These are phyloP conservation scores for Dothistroma pini DNA, from an alignment of 2,329 filamentous ascomycete genomes.

Conservation along the genomic window DNA sequence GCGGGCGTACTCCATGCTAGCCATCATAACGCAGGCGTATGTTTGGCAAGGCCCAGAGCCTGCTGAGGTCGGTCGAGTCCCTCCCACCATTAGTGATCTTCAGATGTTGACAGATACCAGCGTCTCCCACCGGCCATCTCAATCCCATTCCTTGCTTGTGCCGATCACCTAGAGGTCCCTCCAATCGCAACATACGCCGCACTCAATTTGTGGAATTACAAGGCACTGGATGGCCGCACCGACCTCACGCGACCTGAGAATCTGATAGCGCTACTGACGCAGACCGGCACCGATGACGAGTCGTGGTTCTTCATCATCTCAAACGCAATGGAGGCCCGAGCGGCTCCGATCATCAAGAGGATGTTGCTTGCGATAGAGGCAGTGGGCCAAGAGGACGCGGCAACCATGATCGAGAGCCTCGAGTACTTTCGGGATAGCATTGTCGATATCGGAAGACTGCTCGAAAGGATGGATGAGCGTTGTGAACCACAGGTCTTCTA, in stretches of 20 bases:
- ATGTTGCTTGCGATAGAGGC: slow-evolving; percentile 49
- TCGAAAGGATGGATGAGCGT: slow-evolving; percentile 52
- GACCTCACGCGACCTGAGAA: slow-evolving; percentile 77
- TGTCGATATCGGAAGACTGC: slow-evolving; percentile 39
- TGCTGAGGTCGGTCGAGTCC: slow-evolving; percentile 43
- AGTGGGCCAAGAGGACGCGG: slow-evolving; percentile 37
- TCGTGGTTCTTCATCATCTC: slow-evolving; percentile 69
- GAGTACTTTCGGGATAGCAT: slow-evolving; percentile 42
- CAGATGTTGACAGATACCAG: slow-evolving; percentile 33
- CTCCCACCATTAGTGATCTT: neutral
- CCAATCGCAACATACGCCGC: slow-evolving; percentile 92
- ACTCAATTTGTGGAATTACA: slow-evolving; percentile 93
- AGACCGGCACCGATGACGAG: slow-evolving; percentile 90
- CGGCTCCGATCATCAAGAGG: slow-evolving; percentile 43
- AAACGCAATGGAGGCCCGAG: slow-evolving; percentile 51
- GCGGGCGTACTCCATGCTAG: slow-evolving; percentile 73
- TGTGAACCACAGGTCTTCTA: slow-evolving; percentile 50
- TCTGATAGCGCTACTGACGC: slow-evolving; percentile 77
- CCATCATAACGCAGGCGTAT: slow-evolving; percentile 77
- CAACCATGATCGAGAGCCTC: slow-evolving; percentile 40
- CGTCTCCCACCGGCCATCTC: slow-evolving; percentile 75
- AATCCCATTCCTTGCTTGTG: slow-evolving; percentile 73
- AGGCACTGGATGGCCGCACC: slow-evolving; percentile 74
- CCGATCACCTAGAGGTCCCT: slow-evolving; percentile 70
- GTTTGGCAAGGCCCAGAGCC: slow-evolving; percentile 80